Evolutionary conservation across 495 filamentous ascomycete species (phyloP).

Genomic region (Tetracladium setigerum): DNA sequence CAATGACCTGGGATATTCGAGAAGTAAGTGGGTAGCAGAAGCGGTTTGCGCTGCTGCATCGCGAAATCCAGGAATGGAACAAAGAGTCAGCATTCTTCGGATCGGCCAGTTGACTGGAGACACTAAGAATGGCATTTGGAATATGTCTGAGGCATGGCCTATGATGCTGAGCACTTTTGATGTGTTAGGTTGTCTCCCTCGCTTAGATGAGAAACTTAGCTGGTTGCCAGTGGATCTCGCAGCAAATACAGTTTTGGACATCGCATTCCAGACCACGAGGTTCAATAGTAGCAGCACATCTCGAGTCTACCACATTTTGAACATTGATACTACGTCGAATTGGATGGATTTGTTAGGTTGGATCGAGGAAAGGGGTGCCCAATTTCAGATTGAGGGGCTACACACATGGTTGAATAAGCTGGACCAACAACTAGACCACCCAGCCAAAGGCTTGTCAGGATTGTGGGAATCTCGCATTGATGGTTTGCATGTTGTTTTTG

Average conservation of each 20-base stretch:
- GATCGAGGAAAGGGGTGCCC: conserved; percentile 22
- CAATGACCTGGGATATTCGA: conserved; percentile 49
- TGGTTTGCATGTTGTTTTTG: no score
- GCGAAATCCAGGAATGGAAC: conserved; percentile 12
- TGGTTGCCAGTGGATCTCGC: conserved; percentile 55
- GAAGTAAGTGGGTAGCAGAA: conserved; percentile 58
- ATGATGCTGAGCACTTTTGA: conserved; percentile 44
- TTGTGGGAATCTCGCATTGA: no score
- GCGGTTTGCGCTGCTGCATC: conserved; percentile 34
- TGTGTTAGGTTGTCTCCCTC: conserved; percentile 42
- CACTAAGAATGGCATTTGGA: conserved; percentile 49
- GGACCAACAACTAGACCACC: conserved; percentile 27
- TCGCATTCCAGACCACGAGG: conserved; percentile 16
- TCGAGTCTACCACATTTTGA: conserved; percentile 44
- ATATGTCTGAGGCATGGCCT: conserved; percentile 55
- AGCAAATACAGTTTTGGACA: conserved; percentile 37
- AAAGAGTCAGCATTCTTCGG: conserved; percentile 34
- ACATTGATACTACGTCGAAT: conserved; percentile 26
- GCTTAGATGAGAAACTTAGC: conserved; percentile 33
- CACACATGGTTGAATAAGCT: conserved; percentile 34
- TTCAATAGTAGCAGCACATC: neutral
- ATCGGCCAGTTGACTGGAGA: conserved; percentile 56
- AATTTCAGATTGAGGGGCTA: conserved; percentile 31
- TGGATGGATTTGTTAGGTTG: conserved; percentile 41
- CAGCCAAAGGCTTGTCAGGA: conserved; percentile 34